Conservation (phyloP, 1,284 basidiomycete species). For the Testicularia cyperi region DNA sequence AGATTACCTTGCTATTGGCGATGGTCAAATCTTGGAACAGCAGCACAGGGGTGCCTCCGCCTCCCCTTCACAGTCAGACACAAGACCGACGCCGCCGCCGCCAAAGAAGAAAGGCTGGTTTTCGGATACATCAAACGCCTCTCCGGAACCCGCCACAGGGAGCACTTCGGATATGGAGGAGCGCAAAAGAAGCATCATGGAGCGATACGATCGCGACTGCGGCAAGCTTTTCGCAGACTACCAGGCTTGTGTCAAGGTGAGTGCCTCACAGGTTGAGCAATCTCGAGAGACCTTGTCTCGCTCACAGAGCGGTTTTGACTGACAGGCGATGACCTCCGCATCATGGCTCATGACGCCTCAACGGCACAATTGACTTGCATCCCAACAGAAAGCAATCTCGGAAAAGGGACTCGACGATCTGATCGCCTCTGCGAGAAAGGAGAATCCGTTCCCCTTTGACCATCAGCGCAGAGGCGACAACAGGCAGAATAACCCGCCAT, state of each 20-base stretch:
- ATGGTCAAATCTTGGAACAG: constrained; percentile 51
- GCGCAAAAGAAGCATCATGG: constrained; percentile 34
- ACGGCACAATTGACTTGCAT: neutral
- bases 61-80: constrained; percentile 1
- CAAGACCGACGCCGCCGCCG: neutral
- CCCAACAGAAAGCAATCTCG: constrained; percentile 73
- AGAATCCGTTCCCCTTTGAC: constrained; percentile 58
- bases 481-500: constrained; percentile 39
- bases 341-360: too few relatives aligned
- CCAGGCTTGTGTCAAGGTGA: constrained; percentile 74
- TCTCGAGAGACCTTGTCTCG: too few relatives aligned
- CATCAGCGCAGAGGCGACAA: constrained; percentile 21
- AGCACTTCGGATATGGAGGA: constrained; percentile 9
- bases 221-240: constrained; percentile 79
- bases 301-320: neutral
- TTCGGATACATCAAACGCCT: constrained; percentile 12
- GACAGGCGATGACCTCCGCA: neutral
- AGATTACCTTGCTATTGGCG: constrained; percentile 69
- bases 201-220: constrained; percentile 73
- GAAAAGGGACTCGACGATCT: constrained; percentile 75
- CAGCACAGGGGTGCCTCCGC: constrained; percentile 61
- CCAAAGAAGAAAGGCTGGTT: constrained; percentile 32
- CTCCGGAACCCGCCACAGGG: too few relatives aligned
- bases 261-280: too few relatives aligned
- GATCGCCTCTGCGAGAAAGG: constrained; percentile 71